Percentiles rank a stretch among this genome's conserved stretches.
These are phyloP conservation scores for Ceratocystiopsis minuta DNA, from an alignment of 2,329 filamentous ascomycete genomes.

Conservation along the genomic window DNA sequence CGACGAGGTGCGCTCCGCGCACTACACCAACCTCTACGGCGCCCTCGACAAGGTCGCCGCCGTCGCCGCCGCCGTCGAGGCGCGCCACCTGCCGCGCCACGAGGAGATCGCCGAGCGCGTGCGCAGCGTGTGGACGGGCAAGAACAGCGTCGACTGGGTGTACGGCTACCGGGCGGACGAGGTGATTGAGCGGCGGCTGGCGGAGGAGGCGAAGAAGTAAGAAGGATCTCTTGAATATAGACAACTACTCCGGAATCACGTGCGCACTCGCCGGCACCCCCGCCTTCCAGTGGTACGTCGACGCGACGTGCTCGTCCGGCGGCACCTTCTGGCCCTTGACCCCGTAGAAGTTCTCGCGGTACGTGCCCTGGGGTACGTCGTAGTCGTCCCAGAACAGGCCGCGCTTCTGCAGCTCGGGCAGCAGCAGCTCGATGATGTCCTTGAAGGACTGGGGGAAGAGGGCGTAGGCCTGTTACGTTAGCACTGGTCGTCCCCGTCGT, in stretches of 20 bases:
- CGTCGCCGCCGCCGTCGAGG: conserved; percentile 1
- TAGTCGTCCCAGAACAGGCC: conserved; percentile 38
- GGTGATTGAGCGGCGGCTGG: conserved; percentile 2
- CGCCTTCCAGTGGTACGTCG: conserved; percentile 22
- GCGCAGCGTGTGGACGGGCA: conserved; percentile 1
- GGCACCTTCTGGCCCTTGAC: conserved; percentile 18
- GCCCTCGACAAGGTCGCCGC: conserved; percentile 4
- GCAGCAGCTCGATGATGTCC: conserved; percentile 44
- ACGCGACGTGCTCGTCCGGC: conserved; percentile 20
- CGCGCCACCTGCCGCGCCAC: conserved; percentile 4
- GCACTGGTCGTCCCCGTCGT: conserved; percentile 38
- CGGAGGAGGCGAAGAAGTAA: no score
- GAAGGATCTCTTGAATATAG: no score
- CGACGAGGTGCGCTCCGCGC: conserved; percentile 7
- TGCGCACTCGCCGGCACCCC: conserved; percentile 13
- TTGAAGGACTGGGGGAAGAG: conserved; percentile 39
- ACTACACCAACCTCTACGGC: conserved; percentile 8
- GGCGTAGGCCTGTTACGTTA: no score
- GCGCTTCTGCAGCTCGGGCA: conserved; percentile 42
- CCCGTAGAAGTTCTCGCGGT: conserved; percentile 2
- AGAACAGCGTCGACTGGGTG: conserved; percentile 4
- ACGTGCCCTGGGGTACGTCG: conserved; percentile 3
- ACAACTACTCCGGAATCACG: conserved; percentile 11
- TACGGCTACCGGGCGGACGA: conserved; percentile 6
- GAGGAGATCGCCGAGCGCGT: conserved; percentile 8